phyloP scores from a whole-genome alignment of 2,329 filamentous ascomycete genomes.

The Alternaria gansuensis region DNA sequence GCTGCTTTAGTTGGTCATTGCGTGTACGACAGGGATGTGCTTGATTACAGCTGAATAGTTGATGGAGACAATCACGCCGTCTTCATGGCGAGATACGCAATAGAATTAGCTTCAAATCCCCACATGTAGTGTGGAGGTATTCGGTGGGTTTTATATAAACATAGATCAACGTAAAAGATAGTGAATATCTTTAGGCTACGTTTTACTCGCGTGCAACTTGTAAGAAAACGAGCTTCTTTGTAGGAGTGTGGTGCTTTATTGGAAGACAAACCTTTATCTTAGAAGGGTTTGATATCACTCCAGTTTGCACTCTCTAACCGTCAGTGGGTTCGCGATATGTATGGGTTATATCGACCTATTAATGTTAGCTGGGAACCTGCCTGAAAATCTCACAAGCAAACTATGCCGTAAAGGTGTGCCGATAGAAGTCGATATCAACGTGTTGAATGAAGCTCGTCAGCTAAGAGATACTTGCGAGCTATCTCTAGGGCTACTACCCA shows the following conservation, averaged over 20 bases:
- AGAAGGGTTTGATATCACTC: constrained; percentile 2
- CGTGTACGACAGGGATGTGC: constrained; percentile 2
- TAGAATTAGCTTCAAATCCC: not conserved
- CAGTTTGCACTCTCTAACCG: constrained; percentile 1
- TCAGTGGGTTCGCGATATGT: no score
- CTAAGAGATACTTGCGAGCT: no score
- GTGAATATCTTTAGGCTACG: no score
- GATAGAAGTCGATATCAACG: not conserved
- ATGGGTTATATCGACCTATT: not conserved
- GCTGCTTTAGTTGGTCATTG: constrained; percentile 1
- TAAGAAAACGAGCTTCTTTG: no score
- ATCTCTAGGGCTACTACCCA: no score
- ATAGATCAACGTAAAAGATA: no score
- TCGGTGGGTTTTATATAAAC: no score
- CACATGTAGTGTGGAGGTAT: no score
- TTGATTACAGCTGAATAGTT: not conserved
- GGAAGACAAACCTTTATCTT: constrained; percentile 2
- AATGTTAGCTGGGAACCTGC: not conserved
- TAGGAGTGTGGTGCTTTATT: not conserved
- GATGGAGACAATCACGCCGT: constrained; percentile 1
- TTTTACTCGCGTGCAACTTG: no score
- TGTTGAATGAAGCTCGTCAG: not conserved
- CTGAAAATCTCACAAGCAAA: constrained; percentile 1
- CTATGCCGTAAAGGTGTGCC: not conserved
- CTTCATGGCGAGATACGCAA: not conserved